These are phyloP conservation scores for Euclidium syriacum DNA, from an alignment of 345 rosid species.

Conservation along the genomic window DNA sequence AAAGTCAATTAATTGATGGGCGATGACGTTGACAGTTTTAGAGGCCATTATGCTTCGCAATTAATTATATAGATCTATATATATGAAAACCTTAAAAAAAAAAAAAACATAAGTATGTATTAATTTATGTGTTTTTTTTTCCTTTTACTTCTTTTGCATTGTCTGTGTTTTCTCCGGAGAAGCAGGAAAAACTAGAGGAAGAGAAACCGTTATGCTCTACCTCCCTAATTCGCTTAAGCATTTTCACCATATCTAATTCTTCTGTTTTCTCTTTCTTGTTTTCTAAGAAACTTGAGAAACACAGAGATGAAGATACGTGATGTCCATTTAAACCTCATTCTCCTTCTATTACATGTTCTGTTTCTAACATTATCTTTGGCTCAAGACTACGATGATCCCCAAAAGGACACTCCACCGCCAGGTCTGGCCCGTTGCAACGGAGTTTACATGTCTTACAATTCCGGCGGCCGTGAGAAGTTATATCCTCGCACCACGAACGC, in stretches of 20 bases:
- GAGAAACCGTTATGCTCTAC: slow-evolving; percentile 31
- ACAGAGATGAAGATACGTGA: slow-evolving; percentile 20
- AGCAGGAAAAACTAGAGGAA: slow-evolving; percentile 29
- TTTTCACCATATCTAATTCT: slow-evolving; percentile 6
- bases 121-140: no score
- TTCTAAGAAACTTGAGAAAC: slow-evolving; percentile 19
- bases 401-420: slow-evolving; percentile 39
- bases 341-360: slow-evolving; percentile 12
- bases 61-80: no score
- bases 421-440: slow-evolving; percentile 59
- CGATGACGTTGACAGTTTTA: no score
- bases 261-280: slow-evolving; percentile 24
- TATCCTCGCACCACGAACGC: slow-evolving; percentile 61
- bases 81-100: no score
- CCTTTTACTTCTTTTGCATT: neutral
- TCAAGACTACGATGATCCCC: slow-evolving; percentile 40
- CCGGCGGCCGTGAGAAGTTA: slow-evolving; percentile 48
- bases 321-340: slow-evolving; percentile 3
- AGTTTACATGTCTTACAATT: slow-evolving; percentile 53
- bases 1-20: no score
- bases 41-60: no score
- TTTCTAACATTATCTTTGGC: slow-evolving; percentile 25
- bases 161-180: slow-evolving; percentile 19
- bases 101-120: no score
- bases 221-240: slow-evolving; percentile 19